Percentiles rank a stretch among this genome's conserved stretches.
phyloP scores from a whole-genome alignment of 1,139 yeast genomes.

The Kurtzmaniella quercitrusa region DNA sequence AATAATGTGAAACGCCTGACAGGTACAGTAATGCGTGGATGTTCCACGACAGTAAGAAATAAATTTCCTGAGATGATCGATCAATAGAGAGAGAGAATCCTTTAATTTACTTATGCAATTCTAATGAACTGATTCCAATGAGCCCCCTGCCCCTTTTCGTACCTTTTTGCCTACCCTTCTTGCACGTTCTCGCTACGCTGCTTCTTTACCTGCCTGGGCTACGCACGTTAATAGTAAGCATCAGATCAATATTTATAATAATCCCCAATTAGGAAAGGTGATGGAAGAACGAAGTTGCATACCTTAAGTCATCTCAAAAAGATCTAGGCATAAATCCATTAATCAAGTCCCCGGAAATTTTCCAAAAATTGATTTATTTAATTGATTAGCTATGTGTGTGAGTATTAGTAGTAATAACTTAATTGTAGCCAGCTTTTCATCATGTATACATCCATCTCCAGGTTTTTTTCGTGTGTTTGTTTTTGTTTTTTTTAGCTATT shows the following conservation, averaged over 20 bases:
- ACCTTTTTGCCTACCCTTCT: neutral
- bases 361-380: too few species aligned
- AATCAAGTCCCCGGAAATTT: too few species aligned
- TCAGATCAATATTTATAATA: neutral
- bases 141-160: too few species aligned
- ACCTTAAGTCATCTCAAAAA: neutral
- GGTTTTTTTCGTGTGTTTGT: conserved; percentile 1
- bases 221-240: neutral
- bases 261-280: neutral
- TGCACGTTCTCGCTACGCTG: neutral
- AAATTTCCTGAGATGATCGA: too few species aligned
- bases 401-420: too few species aligned
- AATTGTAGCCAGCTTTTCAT: too few species aligned
- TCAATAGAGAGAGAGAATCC: too few species aligned
- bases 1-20: neutral
- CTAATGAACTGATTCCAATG: too few species aligned
- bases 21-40: too few species aligned
- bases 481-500: neutral
- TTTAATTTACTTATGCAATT: too few species aligned
- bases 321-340: neutral
- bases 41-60: neutral
- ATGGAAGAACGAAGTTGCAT: neutral
- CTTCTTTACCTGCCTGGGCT: neutral
- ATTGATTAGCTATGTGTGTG: too few species aligned
- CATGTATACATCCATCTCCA: too few species aligned